Percentiles rank a stretch among this genome's conserved stretches.
Conservation (phyloP, 192 early-diverging fungal genomes). For the Coemansia sp. region DNA sequence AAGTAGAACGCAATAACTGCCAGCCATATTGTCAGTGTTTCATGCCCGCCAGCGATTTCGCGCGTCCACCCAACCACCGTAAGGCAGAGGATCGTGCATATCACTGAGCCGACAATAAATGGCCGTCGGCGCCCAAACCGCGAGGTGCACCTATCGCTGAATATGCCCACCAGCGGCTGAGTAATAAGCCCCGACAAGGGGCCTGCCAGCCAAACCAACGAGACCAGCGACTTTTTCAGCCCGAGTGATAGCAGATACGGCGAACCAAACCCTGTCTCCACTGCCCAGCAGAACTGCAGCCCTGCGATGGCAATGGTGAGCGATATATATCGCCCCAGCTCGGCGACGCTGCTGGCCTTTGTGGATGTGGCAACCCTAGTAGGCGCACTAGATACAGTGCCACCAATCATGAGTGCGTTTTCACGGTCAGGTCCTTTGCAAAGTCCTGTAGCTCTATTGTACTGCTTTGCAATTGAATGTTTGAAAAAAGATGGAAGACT, state of each 20-base stretch:
- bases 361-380: not conserved
- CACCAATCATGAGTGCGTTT: not conserved
- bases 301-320: slow-evolving; percentile 52
- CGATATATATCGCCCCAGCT: slow-evolving; percentile 29
- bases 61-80: slow-evolving; percentile 70
- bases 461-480: not conserved
- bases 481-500: not conserved
- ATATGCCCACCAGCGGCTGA: slow-evolving; percentile 80
- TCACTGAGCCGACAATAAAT: slow-evolving; percentile 72
- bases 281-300: slow-evolving; percentile 54
- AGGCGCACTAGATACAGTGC: not conserved
- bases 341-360: slow-evolving; percentile 3
- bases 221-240: slow-evolving; percentile 75
- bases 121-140: slow-evolving; percentile 79
- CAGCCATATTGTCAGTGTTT: slow-evolving; percentile 56
- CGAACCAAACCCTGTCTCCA: slow-evolving; percentile 65
- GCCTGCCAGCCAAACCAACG: slow-evolving; percentile 93
- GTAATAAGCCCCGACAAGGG: slow-evolving; percentile 79
- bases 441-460: not conserved
- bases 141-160: slow-evolving; percentile 75
- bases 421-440: not conserved
- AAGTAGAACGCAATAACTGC: slow-evolving; percentile 84
- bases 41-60: slow-evolving; percentile 58
- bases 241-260: slow-evolving; percentile 84
- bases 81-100: slow-evolving; percentile 65